These are phyloP conservation scores for Cucurbita moschata DNA, from an alignment of 306 rosid species.

Conservation along the genomic window DNA sequence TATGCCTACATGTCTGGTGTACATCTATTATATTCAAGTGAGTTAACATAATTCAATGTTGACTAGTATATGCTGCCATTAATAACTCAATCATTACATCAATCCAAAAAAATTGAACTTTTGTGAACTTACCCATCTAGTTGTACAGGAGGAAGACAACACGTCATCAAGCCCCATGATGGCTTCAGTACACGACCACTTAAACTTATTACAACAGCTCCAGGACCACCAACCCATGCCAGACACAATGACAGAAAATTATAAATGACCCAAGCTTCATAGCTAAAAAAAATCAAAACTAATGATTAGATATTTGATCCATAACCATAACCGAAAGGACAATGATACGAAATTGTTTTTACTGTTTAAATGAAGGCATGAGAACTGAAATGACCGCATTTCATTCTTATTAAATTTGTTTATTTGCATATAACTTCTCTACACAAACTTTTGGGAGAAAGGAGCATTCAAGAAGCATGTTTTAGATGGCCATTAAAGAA, in stretches of 20 bases:
- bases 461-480: neutral
- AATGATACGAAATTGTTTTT: neutral
- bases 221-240: slow-evolving; percentile 99
- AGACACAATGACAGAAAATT: slow-evolving; percentile 79
- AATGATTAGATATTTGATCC: neutral
- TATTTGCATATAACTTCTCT: neutral
- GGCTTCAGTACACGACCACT: slow-evolving; percentile 84
- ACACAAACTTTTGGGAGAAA: neutral
- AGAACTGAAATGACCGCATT: neutral
- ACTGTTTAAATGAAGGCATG: neutral
- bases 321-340: neutral
- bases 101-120: neutral
- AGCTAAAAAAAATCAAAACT: slow-evolving; percentile 36
- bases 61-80: neutral
- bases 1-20: neutral
- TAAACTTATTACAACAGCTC: slow-evolving; percentile 88
- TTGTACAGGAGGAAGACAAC: slow-evolving; percentile 80
- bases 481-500: neutral
- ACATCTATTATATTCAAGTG: neutral
- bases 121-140: slow-evolving; percentile 64
- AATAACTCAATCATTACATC: neutral
- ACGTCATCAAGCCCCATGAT: slow-evolving; percentile 70
- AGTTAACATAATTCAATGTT: neutral
- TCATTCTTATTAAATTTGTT: neutral
- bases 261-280: slow-evolving; percentile 97